Evolutionary conservation across 2,329 filamentous ascomycete species (phyloP).

Genomic region (Chrysosporium keratinophilum): DNA sequence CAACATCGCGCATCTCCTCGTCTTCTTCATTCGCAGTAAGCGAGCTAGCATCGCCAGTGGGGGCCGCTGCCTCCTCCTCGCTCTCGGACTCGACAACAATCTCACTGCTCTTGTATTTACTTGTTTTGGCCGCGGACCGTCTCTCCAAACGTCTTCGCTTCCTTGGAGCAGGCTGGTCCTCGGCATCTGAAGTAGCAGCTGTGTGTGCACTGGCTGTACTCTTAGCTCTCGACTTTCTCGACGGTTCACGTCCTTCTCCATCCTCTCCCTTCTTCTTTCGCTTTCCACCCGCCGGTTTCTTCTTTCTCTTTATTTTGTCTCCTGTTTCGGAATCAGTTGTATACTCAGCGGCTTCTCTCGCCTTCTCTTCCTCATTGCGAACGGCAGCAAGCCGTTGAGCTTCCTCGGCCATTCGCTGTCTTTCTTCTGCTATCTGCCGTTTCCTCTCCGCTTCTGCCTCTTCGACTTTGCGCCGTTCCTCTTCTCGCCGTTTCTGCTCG

Average conservation of each 20-base stretch:
- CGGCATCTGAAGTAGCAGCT: slow-evolving; percentile 16
- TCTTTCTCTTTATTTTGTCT: slow-evolving; percentile 69
- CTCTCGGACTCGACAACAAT: slow-evolving; percentile 69
- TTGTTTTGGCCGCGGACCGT: slow-evolving; percentile 35
- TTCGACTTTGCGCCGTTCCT: slow-evolving; percentile 57
- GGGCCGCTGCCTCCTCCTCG: slow-evolving; percentile 33
- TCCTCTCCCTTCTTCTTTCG: slow-evolving; percentile 54
- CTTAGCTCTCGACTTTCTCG: slow-evolving; percentile 24
- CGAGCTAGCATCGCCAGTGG: slow-evolving; percentile 4
- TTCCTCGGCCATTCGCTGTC: slow-evolving; percentile 65
- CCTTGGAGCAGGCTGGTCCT: slow-evolving; percentile 33
- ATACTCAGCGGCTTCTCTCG: slow-evolving; percentile 62
- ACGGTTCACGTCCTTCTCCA: slow-evolving; percentile 30
- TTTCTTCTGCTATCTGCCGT: slow-evolving; percentile 75
- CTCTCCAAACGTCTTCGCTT: slow-evolving; percentile 53
- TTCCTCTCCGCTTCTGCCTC: slow-evolving; percentile 63
- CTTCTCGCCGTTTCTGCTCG: slow-evolving; percentile 67
- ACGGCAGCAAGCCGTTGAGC: slow-evolving; percentile 63
- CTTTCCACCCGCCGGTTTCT: slow-evolving; percentile 41
- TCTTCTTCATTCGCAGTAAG: slow-evolving; percentile 23
- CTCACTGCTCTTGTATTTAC: slow-evolving; percentile 79
- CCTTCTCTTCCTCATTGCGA: slow-evolving; percentile 59
- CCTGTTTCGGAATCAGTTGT: slow-evolving; percentile 75
- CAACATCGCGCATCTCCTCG: slow-evolving; percentile 19
- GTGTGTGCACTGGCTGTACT: slow-evolving; percentile 25